These are phyloP conservation scores for Penicillium bialowiezense DNA, from an alignment of 495 filamentous ascomycete genomes.

Conservation along the genomic window DNA sequence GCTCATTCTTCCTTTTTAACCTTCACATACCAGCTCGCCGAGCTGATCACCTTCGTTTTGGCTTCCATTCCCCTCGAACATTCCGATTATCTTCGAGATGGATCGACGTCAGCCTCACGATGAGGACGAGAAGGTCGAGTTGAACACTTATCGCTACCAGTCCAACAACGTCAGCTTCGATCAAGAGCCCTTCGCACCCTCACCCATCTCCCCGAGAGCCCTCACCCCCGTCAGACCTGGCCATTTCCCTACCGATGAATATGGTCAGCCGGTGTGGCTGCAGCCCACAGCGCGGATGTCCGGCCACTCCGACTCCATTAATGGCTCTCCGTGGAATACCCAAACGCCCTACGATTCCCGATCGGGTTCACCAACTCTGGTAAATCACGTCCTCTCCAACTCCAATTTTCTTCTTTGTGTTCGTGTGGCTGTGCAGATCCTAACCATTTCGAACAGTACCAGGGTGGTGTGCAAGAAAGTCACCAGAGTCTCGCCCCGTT, in stretches of 20 bases:
- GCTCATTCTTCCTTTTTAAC: neutral
- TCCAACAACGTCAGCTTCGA: constrained; percentile 12
- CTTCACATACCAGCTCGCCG: constrained; percentile 1
- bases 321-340: constrained; percentile 10
- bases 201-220: constrained; percentile 10
- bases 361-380: constrained; percentile 30
- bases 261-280: constrained; percentile 16
- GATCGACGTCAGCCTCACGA: constrained; percentile 18
- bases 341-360: constrained; percentile 21
- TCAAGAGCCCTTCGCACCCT: constrained; percentile 11
- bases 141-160: constrained; percentile 17
- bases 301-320: constrained; percentile 17
- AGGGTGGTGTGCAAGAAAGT: constrained; percentile 23
- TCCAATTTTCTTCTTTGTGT: neutral
- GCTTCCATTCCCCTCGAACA: constrained; percentile 3
- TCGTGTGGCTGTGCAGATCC: neutral
- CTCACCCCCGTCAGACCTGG: constrained; percentile 26
- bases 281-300: constrained; percentile 19
- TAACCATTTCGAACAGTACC: constrained; percentile 16
- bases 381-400: constrained; percentile 5
- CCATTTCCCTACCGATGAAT: constrained; percentile 17
- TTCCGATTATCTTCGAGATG: constrained; percentile 3
- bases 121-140: constrained; percentile 28
- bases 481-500: constrained; percentile 24
- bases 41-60: constrained; percentile 20